Base-by-base conservation (phyloP, 306 rosid genomes). In the Cajanus cajan region DNA sequence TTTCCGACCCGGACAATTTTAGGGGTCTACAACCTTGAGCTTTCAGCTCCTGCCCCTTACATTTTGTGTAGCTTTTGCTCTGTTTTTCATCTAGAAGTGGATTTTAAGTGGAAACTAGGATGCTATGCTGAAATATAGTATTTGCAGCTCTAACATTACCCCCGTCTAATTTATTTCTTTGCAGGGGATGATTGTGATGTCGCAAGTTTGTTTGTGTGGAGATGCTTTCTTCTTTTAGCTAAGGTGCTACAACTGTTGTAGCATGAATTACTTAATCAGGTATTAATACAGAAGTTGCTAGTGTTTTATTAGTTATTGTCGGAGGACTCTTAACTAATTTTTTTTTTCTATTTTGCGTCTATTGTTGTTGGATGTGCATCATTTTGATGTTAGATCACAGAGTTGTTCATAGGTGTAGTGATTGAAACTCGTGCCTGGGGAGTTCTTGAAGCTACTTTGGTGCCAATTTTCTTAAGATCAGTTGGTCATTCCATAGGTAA, bases 191-290 rank as follows among this genome's bases (percentile, higher is more conserved):
- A 78, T 68, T 64, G 48, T 80, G 86, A 82, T 58, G 86, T 87
- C 15, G 59, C 88, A 50, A 61, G 61, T 58, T 86, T 80, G 39
- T 92, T 91, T 82, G 85, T 87, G 76, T 85, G 85, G 87, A 84
- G 78, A 81, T 85, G 90, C 78, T 94, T 91, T 80, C 86, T 94
- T 80, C 98, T 96, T 75, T 80, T 94, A 80, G 88, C 83, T 54
- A 86, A 84, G 63, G 85, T 73, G 74, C 59, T 83, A 0, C 87
- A 85, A 63, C 81, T 84, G 21, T 79, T 57, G 73, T 81, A 85
- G 63, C 84, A 54, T 78, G 90, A 85, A 80, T 76, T 90, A 80
- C 90, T 88, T 69, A 84, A 85, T 77, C 92, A 90, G 98, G 98
- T 94, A 85, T 73, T 45, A 61, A 8, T 70, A 52, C 18, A 55